Conservation (phyloP, 768 basidiomycete genomes). For the Termitomyces sp. region DNA sequence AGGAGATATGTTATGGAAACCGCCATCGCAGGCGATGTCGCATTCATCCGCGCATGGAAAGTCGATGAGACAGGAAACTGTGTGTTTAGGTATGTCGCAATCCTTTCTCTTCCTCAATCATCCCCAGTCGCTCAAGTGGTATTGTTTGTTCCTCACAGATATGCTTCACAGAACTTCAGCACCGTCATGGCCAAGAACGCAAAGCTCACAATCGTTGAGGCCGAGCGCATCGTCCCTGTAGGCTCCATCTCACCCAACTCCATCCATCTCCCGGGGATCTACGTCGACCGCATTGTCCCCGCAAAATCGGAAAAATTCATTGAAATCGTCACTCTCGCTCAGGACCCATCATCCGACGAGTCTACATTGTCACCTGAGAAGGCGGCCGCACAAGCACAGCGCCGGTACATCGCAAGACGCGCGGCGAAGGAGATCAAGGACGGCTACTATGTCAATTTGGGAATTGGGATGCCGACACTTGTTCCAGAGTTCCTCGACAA, state of each 20-base stretch:
- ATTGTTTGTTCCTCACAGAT: conserved; percentile 37
- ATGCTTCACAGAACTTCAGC: conserved; percentile 84
- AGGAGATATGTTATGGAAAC: conserved; percentile 78
- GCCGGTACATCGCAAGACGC: conserved; percentile 76
- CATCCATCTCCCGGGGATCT: conserved; percentile 80
- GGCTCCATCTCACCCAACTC: conserved; percentile 77
- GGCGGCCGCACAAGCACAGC: conserved; percentile 44
- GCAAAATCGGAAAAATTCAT: conserved; percentile 74
- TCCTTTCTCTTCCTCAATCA: background rate
- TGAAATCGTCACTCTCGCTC: conserved; percentile 67
- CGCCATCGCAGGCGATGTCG: conserved; percentile 74
- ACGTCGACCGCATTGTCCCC: conserved; percentile 83
- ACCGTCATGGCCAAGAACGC: conserved; percentile 87
- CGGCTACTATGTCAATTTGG: conserved; percentile 84
- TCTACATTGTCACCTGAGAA: conserved; percentile 38
- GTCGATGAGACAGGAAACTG: conserved; percentile 89
- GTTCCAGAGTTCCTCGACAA: conserved; percentile 74
- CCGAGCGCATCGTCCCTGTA: conserved; percentile 82
- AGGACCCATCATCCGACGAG: conserved; percentile 27
- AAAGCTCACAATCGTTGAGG: conserved; percentile 88
- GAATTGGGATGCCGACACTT: conserved; percentile 89
- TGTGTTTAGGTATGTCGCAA: conserved; percentile 64
- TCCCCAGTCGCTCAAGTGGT: background rate
- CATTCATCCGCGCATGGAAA: conserved; percentile 88
- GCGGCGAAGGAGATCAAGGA: conserved; percentile 88